Base-by-base conservation (phyloP, 1,139 yeast genomes). In the Wickerhamiella infanticola region DNA sequence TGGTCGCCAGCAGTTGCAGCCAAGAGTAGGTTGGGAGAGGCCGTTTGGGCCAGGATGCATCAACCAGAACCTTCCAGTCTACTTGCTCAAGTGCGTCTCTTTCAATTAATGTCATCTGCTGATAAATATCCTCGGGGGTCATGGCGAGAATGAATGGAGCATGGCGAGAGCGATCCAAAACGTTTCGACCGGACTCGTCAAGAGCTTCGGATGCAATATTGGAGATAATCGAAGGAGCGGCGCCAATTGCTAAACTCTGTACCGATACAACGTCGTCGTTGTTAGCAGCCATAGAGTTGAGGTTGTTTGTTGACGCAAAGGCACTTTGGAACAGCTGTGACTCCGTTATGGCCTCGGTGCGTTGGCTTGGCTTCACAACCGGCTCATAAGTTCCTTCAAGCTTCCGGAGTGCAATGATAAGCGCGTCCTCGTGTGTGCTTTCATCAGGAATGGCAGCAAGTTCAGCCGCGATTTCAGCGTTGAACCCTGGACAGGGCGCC, bases 11-110 rank as follows among this genome's bases (percentile, higher is more conserved):
- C 36, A 84, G 71, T 54, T 79, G 82, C 29, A 86, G 66, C 98
- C 98, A 90, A 58, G 93, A 81, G 52, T 78, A 79, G n/a, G 79
- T 79, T 0, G 88, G 81, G 1, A 72, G 53, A 41, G 82, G 65
- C 39, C 77, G 75, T 49, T 74, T 74, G 51, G 74, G 74, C 86
- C 94, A 82, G 48, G 77, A 73, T 53, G 83, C 65, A 55, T 85
- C 93, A 46, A 88, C 72, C 45, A 88, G 69, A 55, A 85, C 95
- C 58, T 79, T 80, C 97, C 97, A 88, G 61, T 88, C 97, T 41
- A 90, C 73, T 55, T 85, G 95, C 46, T 77, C 74, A 35, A 88
- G 62, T 45, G 88, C 75, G 61, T 88, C 97, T 47, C 79, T 70
- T 60, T 90, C 98, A 53, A 90, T 82, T 45, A 82, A 61, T 0